Base-by-base conservation (phyloP, 768 basidiomycete species). In the Mycena venus region DNA sequence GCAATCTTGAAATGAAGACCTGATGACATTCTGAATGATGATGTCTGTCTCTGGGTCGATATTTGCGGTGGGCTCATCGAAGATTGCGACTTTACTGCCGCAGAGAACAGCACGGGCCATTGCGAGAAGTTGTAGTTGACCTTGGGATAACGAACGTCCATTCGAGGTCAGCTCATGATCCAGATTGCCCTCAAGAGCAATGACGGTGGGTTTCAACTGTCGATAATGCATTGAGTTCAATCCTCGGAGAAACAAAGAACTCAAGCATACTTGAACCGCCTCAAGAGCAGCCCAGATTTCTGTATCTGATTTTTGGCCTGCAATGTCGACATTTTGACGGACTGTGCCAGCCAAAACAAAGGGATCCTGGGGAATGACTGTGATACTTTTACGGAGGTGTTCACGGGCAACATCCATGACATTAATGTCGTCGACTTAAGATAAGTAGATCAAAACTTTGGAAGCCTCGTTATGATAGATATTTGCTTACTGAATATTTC, bases 81-180 rank as follows among this genome's bases (percentile, higher is more conserved):
- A 83, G 0, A 91, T 83, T 42, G 90, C 87, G 36, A 91, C 85
- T 70, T 86, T 86, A 62, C 85, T 84, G 72, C 90, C 85, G 76
- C 89, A 88, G 25, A 91, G 90, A 0, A 91, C 79, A 2, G 90
- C 90, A 25, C 91, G 82, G 7, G 91, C 91, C 19, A 91, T 83
- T 38, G 88, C 88, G 47, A 91, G 86, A 36, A 91, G 80, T 21
- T 85, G 86, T 23, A 90, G 82, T 79, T 86, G 84, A 19, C 74
- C 74, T 29, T 70, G 70, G 21, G 74, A 75, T 12, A 75, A 10
- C 2, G 61, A 32, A 19, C 61, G 73, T 23, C 73, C 64, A 23
- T 51, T 68, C 12, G 49, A 11, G 19, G 62, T 70, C 27, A 75
- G 40, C 38, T 68, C 64, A 11, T 72, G 65, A 49, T 75, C 74